These are phyloP conservation scores for Xylaria sp. DNA, from an alignment of 2,329 filamentous ascomycete genomes.

Conservation along the genomic window DNA sequence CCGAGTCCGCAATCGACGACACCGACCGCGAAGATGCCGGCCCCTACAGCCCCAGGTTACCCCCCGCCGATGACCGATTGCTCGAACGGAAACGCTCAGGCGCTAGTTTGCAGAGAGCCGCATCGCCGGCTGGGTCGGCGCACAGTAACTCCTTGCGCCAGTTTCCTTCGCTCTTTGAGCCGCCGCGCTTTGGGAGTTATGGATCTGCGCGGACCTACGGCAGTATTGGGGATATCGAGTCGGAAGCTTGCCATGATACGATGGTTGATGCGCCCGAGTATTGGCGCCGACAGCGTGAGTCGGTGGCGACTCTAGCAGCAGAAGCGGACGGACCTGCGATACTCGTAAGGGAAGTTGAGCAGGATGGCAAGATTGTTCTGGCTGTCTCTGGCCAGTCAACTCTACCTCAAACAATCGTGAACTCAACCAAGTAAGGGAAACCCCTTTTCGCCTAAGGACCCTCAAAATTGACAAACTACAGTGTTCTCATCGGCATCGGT, in stretches of 20 bases:
- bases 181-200: slow-evolving; percentile 69
- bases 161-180: slow-evolving; percentile 57
- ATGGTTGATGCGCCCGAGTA: slow-evolving; percentile 48
- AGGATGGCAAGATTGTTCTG: slow-evolving; percentile 78
- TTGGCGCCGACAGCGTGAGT: slow-evolving; percentile 50
- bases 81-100: slow-evolving; percentile 44
- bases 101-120: slow-evolving; percentile 33
- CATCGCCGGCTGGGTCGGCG: slow-evolving; percentile 30
- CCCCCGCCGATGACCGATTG: slow-evolving; percentile 17
- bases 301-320: slow-evolving; percentile 37
- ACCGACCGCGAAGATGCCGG: slow-evolving; percentile 28
- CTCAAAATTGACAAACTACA: slow-evolving; percentile 24
- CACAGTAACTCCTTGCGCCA: slow-evolving; percentile 50
- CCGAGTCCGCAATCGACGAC: slow-evolving; percentile 26
- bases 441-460: not conserved
- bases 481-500: slow-evolving; percentile 81
- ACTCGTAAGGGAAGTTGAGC: slow-evolving; percentile 82
- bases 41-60: slow-evolving; percentile 14
- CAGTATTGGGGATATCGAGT: slow-evolving; percentile 47
- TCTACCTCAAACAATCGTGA: slow-evolving; percentile 90
- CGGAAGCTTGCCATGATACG: slow-evolving; percentile 39
- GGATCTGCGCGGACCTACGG: slow-evolving; percentile 52
- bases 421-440: slow-evolving; percentile 68
- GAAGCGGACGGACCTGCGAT: slow-evolving; percentile 66
- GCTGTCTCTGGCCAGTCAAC: slow-evolving; percentile 92